Base-by-base conservation (phyloP, 148 eudicot species). In the Dianthus caryophyllus region DNA sequence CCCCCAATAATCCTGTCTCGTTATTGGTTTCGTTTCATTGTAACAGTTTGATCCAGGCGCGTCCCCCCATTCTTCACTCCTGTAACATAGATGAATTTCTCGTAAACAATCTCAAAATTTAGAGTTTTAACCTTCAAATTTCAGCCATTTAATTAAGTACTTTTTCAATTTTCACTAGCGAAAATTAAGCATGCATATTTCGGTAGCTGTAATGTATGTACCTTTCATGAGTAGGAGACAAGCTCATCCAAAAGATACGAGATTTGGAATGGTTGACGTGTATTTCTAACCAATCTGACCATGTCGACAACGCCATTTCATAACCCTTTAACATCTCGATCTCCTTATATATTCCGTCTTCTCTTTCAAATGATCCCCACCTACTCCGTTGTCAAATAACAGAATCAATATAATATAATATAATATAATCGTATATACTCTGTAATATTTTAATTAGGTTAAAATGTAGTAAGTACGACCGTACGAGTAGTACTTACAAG, bases 201-300 rank as follows among this genome's bases (percentile, higher is more conserved):
- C n/a, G n/a, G n/a, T n/a, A n/a, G n/a, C n/a, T n/a, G n/a, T n/a
- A n/a, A 33, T 4, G 44, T 41, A 41, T 6, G 6, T 85, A 90
- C 95, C 89, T 76, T 76, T 80, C 82, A 70, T 91, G 97, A 33
- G 90, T 86, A 0, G 97, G 92, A 30, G 97, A 88, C 84, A 88
- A 72, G 82, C 83, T 86, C 70, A 88, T 79, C 82, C 87, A 91
- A 53, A 81, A 91, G 16, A 82, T 49, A 38, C 61, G 84, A 62
- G 96, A 80, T 71, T 68, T 87, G 64, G 71, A 72, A 29, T 76
- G 85, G 57, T 91, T 79, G 55, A 91, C 70, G 56, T 91, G 96
- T 36, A 82, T 73, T 36, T 86, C 90, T 65, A 91, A 68, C 96
- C 97, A 91, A 63, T 91, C 87, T 0, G 97, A 77, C 96, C 96